Evolutionary conservation across 2,329 filamentous ascomycete species (phyloP).

Genomic region (Didymella keratinophila): DNA sequence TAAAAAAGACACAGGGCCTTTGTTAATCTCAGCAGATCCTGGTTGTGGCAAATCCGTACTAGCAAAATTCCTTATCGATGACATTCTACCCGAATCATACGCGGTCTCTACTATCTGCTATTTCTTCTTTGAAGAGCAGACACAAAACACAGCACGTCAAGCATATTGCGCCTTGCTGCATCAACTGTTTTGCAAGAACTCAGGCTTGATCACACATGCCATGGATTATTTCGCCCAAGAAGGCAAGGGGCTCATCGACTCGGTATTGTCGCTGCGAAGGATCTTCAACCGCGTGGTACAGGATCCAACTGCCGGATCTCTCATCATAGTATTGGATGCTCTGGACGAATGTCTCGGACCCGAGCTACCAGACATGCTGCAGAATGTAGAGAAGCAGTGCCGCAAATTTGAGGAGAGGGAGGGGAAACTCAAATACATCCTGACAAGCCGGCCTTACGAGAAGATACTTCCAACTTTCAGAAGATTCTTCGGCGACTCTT

Average conservation of each 20-base stretch:
- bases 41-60: conserved; percentile 36
- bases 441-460: conserved; percentile 3
- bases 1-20: conserved; percentile 25
- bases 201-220: conserved; percentile 26
- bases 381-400: background rate
- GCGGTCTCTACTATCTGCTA: conserved; percentile 25
- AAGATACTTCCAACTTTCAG: background rate
- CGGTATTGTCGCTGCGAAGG: background rate
- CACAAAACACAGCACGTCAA: conserved; percentile 26
- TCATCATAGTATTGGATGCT: background rate
- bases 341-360: background rate
- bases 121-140: conserved; percentile 35
- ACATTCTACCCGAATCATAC: conserved; percentile 19
- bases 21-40: conserved; percentile 33
- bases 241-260: background rate
- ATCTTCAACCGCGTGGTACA: background rate
- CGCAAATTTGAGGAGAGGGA: background rate
- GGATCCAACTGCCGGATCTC: background rate
- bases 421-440: background rate
- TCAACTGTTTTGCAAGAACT: conserved; percentile 30
- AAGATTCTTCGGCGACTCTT: too few relatives aligned
- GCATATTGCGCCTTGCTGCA: conserved; percentile 33
- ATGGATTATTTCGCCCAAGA: conserved; percentile 3
- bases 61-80: conserved; percentile 30
- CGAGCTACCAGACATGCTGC: background rate